Base-by-base conservation (phyloP, 192 early-diverging fungal genomes). In the Rhizophagus sp. region DNA sequence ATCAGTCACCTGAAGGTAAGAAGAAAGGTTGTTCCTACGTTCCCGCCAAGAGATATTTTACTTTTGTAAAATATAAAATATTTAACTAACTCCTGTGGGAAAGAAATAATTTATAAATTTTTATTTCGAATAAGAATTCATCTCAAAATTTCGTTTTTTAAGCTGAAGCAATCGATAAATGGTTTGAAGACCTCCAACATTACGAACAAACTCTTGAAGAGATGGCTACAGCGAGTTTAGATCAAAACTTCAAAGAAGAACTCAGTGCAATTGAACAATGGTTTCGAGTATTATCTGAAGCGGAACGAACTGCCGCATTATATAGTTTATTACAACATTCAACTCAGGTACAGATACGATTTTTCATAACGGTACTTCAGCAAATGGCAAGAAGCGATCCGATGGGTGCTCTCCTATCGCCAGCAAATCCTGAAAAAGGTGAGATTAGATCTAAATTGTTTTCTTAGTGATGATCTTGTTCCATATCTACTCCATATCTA, bases 201-300 rank as follows among this genome's bases (percentile, higher is more conserved):
- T 97, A 96, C 84, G 95, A 98, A 83, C 88, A 92, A 67, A 96
- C 95, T 66, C 88, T 98, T 13, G 95, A 98, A 82, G 94, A 96
- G 73, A 96, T 97, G 93, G 93, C 95, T 63, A 84, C 86, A 36
- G 90, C 91, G 62, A 91, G 91, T 74, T 84, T 95, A 66, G 96
- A 97, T 82, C 92, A 91, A 61, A 90, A 89, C 76, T 97, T 96
- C 81, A 92, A 94, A 75, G 96, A 97, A 67, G 97, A 97, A 82
- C 90, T 98, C 63, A 90, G 91, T 65, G 93, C 96, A 62, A 94
- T 99, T 66, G 96, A 99, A 83, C 92, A 97, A 77, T 99, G 97
- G 97, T 96, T 99, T 84, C 89, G 89, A 8, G 93, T 96, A 41
- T 87, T 97, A 68, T 89, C 92, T 4, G 96, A 99, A 80, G 91